Conservation (phyloP, 2,329 filamentous ascomycete species). For the Aspergillus sojae region DNA sequence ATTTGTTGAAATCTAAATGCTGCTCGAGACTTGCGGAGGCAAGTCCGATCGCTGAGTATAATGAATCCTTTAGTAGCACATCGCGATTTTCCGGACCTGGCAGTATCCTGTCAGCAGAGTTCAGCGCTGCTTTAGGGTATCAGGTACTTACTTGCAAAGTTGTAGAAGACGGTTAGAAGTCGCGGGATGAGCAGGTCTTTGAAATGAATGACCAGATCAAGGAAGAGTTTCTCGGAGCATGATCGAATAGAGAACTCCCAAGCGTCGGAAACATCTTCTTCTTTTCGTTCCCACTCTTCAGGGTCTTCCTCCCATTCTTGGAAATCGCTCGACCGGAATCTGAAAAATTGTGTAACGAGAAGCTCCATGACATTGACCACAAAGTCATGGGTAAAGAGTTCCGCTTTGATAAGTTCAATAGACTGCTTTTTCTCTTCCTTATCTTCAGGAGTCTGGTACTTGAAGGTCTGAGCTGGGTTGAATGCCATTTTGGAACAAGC, state of each 20-base stretch:
- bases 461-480: constrained; percentile 78
- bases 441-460: constrained; percentile 72
- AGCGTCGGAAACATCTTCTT: constrained; percentile 80
- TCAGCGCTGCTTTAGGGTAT: background rate
- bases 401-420: constrained; percentile 67
- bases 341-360: constrained; percentile 84
- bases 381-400: constrained; percentile 75
- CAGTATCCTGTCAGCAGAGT: constrained; percentile 6
- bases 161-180: constrained; percentile 79
- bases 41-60: constrained; percentile 90
- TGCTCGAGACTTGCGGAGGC: constrained; percentile 75
- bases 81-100: constrained; percentile 63
- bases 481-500: constrained; percentile 85
- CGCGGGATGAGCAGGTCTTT: constrained; percentile 79
- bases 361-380: constrained; percentile 80
- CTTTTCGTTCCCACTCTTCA: constrained; percentile 91
- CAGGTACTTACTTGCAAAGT: constrained; percentile 64
- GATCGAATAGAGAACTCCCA: constrained; percentile 93
- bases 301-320: constrained; percentile 93
- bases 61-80: constrained; percentile 85
- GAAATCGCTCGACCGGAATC: constrained; percentile 82
- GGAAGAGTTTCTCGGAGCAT: constrained; percentile 90
- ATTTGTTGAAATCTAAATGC: constrained; percentile 78
- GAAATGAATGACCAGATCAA: constrained; percentile 87
- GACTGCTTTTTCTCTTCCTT: constrained; percentile 76